Conservation (phyloP, 2,329 filamentous ascomycete genomes). For the Cladosporium sphaerospermum region DNA sequence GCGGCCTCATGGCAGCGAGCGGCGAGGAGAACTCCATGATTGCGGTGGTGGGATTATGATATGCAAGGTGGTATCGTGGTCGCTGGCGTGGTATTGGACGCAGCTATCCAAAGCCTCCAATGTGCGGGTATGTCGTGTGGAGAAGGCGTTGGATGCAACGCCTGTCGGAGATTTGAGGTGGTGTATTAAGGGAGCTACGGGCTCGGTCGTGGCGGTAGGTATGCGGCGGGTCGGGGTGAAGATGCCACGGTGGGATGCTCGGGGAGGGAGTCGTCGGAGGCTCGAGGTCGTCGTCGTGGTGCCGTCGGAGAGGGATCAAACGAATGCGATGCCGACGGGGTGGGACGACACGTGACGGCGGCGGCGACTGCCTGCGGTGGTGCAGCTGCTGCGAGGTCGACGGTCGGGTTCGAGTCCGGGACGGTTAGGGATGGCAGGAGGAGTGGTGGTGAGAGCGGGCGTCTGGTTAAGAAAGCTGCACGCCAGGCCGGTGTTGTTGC, state of each 20-base stretch:
- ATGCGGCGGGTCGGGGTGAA: background rate
- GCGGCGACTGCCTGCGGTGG: slow-evolving; percentile 3
- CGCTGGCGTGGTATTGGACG: background rate
- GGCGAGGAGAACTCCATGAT: slow-evolving; percentile 90
- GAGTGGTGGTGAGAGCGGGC: background rate
- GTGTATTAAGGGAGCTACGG: background rate
- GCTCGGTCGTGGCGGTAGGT: background rate
- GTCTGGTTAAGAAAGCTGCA: background rate
- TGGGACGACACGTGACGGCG: background rate
- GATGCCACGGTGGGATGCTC: background rate
- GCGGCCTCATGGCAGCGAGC: slow-evolving; percentile 82
- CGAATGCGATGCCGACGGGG: background rate
- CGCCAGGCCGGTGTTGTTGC: slow-evolving; percentile 10
- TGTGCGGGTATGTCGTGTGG: background rate
- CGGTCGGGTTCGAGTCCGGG: slow-evolving; percentile 2
- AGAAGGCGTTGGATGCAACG: background rate
- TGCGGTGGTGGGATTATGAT: background rate
- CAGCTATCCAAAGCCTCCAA: slow-evolving; percentile 12
- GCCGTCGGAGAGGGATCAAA: background rate
- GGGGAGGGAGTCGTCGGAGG: background rate
- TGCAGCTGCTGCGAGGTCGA: background rate
- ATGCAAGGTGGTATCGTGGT: background rate
- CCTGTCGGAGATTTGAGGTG: background rate
- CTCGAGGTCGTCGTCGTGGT: background rate
- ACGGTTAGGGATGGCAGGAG: background rate